A percentile compares a stretch with the other conserved stretches of the same genome.
These are phyloP conservation scores for Candida insectalens DNA, from an alignment of 805 yeast species.

Conservation along the genomic window DNA sequence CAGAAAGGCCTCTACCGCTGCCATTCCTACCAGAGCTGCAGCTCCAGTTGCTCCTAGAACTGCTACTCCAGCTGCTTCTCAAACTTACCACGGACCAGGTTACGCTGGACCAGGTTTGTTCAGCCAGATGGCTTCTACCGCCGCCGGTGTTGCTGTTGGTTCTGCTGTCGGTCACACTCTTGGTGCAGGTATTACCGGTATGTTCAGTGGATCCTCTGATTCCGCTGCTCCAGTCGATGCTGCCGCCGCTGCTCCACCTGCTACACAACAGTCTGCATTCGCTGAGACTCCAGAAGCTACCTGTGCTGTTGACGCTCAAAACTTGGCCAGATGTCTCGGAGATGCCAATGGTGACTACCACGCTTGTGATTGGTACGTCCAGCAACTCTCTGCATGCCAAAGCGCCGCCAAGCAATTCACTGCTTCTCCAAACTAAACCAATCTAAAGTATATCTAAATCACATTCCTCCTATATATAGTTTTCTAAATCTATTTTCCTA, in stretches of 20 bases:
- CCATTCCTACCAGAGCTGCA: background rate
- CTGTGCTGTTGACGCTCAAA: constrained; percentile 91
- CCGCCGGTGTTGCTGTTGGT: constrained; percentile 99
- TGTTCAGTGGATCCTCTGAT: constrained; percentile 76
- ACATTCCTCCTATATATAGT: too few species aligned
- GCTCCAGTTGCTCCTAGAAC: constrained; percentile 35
- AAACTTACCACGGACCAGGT: constrained; percentile 36
- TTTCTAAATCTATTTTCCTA: too few species aligned
- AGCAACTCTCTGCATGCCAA: constrained; percentile 96
- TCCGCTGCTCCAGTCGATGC: constrained; percentile 25
- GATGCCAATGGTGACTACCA: constrained; percentile 95
- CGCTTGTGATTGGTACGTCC: constrained; percentile 92
- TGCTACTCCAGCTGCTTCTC: constrained; percentile 36
- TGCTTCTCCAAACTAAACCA: too few species aligned
- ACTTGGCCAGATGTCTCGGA: constrained; percentile 90
- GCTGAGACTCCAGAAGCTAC: constrained; percentile 20
- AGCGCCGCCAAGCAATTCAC: constrained; percentile 74
- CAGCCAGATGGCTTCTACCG: constrained; percentile 97
- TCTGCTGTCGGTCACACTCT: constrained; percentile 94
- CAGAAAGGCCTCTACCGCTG: constrained; percentile 68
- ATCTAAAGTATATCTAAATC: too few species aligned
- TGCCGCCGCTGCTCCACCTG: constrained; percentile 18
- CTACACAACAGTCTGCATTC: constrained; percentile 28
- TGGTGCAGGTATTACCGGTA: constrained; percentile 86
- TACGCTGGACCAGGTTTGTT: constrained; percentile 75